Base-by-base conservation (phyloP, 192 early-diverging fungal species). In the Obelidium mucronatum region DNA sequence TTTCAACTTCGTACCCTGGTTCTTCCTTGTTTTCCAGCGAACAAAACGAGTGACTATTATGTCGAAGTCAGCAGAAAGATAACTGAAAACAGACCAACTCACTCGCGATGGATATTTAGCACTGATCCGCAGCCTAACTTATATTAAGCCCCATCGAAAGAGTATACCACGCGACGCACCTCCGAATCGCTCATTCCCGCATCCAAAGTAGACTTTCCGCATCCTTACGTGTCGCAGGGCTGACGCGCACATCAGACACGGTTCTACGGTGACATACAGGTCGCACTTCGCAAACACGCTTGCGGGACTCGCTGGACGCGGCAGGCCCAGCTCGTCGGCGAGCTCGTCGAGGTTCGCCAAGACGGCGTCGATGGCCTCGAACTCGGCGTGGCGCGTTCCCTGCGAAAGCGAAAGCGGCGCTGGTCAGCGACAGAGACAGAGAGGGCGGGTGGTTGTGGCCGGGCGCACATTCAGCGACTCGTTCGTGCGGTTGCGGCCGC, bases 231-330 rank as follows among this genome's bases (percentile, higher is more conserved):
- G 92, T 15, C 96, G 79, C 63, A 98, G 78, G 4, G 97, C 98
- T 48, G 94, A 91, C 0, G 95, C 95, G 66, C 97, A 99, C 98
- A 98, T 99, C 3, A 99, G 85, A 78, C 98, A 99, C 0, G 98
- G 97, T 79, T 98, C 98, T 0, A 99, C 95, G 0, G 98, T 97
- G 19, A 99, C 98, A 80, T 97, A 99, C 30, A 99, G 82, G 44
- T 90, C 91, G 30, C 87, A 88, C 40, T 75, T 3, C 4, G 35
- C n/a, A 63, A 92, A 91, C 0, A 87, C 73, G 24, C 8, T 15
- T 6, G 24, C 6, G 15, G 42, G 44, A 19, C 19, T 48, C 44
- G 19, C 44, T 30, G 76, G 5, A 76, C 6, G 30, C 59, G 39
- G 26, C 6, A 30, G 11, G 13, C 63, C 33, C 8, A 33, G 8